A percentile compares a stretch with the other conserved stretches of the same genome.
Evolutionary conservation across 768 basidiomycete species (phyloP).

Genomic region (Suillus lakei): DNA sequence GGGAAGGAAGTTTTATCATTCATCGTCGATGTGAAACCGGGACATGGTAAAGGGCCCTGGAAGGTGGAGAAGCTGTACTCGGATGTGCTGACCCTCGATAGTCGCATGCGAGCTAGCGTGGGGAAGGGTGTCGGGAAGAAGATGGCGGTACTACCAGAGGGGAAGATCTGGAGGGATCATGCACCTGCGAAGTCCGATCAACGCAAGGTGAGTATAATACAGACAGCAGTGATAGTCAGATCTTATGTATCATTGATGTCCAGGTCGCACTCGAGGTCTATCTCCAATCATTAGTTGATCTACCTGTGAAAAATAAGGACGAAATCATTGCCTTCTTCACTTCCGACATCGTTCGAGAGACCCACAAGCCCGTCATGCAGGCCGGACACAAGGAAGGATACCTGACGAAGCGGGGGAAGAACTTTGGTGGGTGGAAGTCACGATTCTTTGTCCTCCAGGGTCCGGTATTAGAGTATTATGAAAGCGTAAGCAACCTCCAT

Average conservation of each 20-base stretch:
- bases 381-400: slow-evolving; percentile 93
- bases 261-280: slow-evolving; percentile 84
- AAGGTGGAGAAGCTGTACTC: slow-evolving; percentile 93
- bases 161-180: slow-evolving; percentile 94
- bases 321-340: slow-evolving; percentile 93
- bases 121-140: slow-evolving; percentile 77
- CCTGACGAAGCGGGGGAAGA: slow-evolving; percentile 94
- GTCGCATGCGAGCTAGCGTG: slow-evolving; percentile 60
- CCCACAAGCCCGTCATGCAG: slow-evolving; percentile 77
- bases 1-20: slow-evolving; percentile 94
- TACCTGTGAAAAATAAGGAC: slow-evolving; percentile 85
- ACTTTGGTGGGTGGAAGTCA: slow-evolving; percentile 98
- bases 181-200: slow-evolving; percentile 97
- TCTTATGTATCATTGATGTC: slow-evolving; percentile 13
- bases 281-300: slow-evolving; percentile 78
- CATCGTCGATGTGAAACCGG: slow-evolving; percentile 75
- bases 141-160: slow-evolving; percentile 84
- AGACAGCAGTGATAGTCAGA: slow-evolving; percentile 11
- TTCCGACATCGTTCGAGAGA: slow-evolving; percentile 81
- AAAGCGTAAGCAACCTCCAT: slow-evolving; percentile 71
- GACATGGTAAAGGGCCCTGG: slow-evolving; percentile 73
- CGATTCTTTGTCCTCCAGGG: slow-evolving; percentile 94
- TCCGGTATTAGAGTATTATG: slow-evolving; percentile 91
- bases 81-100: slow-evolving; percentile 89
- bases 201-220: slow-evolving; percentile 69